Conservation (phyloP, 2,329 filamentous ascomycete genomes). For the Cytospora leucostoma region DNA sequence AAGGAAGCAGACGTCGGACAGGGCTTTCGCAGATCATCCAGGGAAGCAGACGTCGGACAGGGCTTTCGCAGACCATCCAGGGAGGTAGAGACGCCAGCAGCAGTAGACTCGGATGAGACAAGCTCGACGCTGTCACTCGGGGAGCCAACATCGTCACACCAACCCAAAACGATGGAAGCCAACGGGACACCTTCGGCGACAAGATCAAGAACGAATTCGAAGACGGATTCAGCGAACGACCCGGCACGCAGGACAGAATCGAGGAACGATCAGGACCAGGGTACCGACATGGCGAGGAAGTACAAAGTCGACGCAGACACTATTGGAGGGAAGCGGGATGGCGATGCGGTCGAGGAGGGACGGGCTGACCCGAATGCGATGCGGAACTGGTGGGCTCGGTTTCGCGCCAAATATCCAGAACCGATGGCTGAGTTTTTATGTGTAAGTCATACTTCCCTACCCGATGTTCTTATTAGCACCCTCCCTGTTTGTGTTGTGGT, state of each 20-base stretch:
- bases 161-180: background rate
- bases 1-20: constrained; percentile 6
- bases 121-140: background rate
- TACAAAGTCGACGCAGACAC: constrained; percentile 34
- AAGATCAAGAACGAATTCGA: no score
- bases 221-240: no score
- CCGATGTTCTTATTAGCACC: no score
- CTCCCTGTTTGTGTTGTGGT: no score
- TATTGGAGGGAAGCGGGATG: constrained; percentile 29
- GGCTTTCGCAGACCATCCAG: no score
- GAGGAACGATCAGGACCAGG: constrained; percentile 25
- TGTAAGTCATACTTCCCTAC: background rate
- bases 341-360: constrained; percentile 30
- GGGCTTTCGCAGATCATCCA: no score
- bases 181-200: no score
- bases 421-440: constrained; percentile 35
- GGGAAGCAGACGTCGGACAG: constrained; percentile 10
- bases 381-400: constrained; percentile 36
- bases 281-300: constrained; percentile 24
- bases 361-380: constrained; percentile 30
- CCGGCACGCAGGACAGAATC: constrained; percentile 3
- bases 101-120: constrained; percentile 4
- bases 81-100: constrained; percentile 3
- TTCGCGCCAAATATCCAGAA: constrained; percentile 35
- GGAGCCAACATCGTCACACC: constrained; percentile 3